These are phyloP conservation scores for Xylaria curta DNA, from an alignment of 495 filamentous ascomycete genomes.

Conservation along the genomic window DNA sequence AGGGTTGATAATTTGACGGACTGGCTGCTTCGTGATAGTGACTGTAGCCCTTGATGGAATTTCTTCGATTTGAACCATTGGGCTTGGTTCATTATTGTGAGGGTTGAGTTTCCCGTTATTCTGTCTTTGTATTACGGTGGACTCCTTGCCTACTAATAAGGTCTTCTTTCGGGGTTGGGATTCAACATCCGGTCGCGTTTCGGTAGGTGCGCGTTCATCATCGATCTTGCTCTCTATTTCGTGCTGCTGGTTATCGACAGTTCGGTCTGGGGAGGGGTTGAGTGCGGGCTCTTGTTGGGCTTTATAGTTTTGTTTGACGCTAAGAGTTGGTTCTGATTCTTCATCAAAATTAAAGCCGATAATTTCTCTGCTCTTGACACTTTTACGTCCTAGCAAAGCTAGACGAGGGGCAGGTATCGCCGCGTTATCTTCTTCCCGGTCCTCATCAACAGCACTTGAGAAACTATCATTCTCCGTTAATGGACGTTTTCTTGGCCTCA, in stretches of 20 bases:
- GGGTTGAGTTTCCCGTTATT: neutral
- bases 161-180: neutral
- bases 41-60: slow-evolving; percentile 2
- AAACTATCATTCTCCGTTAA: neutral
- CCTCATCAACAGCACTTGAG: neutral
- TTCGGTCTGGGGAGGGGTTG: neutral
- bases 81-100: neutral
- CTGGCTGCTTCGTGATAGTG: slow-evolving; percentile 20
- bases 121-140: neutral
- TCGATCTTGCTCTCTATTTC: neutral
- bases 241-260: neutral
- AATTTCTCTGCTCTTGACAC: slow-evolving; percentile 52
- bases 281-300: slow-evolving; percentile 1
- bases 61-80: slow-evolving; percentile 4
- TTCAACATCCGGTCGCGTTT: neutral
- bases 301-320: neutral
- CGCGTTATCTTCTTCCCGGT: slow-evolving; percentile 4
- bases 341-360: slow-evolving; percentile 47
- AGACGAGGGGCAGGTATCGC: slow-evolving; percentile 37
- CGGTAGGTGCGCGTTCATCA: neutral
- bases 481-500: neutral
- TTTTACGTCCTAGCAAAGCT: slow-evolving; percentile 46
- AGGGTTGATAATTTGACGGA: slow-evolving; percentile 45
- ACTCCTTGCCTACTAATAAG: neutral
- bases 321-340: slow-evolving; percentile 23